Conservation (phyloP, 345 rosid genomes). For the Jatropha curcas region DNA sequence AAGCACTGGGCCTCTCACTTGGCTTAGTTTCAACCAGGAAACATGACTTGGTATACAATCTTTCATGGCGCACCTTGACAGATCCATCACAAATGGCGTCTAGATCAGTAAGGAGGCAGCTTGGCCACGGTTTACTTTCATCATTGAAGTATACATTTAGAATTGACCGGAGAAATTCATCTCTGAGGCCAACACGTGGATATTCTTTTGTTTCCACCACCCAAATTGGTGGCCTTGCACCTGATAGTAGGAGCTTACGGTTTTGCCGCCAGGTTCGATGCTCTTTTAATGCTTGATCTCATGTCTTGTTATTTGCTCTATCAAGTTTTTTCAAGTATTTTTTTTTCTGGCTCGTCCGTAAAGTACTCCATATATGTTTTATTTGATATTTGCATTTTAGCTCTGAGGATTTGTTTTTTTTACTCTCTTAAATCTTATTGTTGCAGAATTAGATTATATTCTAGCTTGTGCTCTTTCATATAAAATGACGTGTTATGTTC, state of each 20-base stretch:
- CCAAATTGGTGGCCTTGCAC: conserved; percentile 85
- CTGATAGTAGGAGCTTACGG: conserved; percentile 79
- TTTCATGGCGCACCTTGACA: conserved; percentile 72
- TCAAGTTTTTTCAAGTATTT: background rate
- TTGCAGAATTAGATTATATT: background rate
- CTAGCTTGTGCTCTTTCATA: background rate
- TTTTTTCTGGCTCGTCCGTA: background rate
- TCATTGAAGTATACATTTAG: conserved; percentile 74
- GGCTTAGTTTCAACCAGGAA: conserved; percentile 65
- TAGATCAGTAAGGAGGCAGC: conserved; percentile 70
- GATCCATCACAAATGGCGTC: conserved; percentile 83
- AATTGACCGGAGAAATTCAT: conserved; percentile 74
- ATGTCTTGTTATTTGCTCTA: background rate
- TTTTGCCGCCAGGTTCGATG: conserved; percentile 78
- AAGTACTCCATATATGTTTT: background rate
- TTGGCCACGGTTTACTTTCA: conserved; percentile 81
- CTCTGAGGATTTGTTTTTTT: background rate
- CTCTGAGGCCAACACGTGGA: conserved; percentile 78
- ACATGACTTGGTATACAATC: conserved; percentile 72
- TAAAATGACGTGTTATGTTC: background rate
- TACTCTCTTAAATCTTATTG: background rate
- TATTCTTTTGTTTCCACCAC: conserved; percentile 73
- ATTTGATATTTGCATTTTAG: background rate
- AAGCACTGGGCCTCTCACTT: conserved; percentile 77
- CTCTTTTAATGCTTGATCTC: conserved; percentile 6